Evolutionary conservation across 2,329 filamentous ascomycete genomes (phyloP), one percentile per base, ranked within the genome.

Genomic region (Aspergillus flavus): DNA sequence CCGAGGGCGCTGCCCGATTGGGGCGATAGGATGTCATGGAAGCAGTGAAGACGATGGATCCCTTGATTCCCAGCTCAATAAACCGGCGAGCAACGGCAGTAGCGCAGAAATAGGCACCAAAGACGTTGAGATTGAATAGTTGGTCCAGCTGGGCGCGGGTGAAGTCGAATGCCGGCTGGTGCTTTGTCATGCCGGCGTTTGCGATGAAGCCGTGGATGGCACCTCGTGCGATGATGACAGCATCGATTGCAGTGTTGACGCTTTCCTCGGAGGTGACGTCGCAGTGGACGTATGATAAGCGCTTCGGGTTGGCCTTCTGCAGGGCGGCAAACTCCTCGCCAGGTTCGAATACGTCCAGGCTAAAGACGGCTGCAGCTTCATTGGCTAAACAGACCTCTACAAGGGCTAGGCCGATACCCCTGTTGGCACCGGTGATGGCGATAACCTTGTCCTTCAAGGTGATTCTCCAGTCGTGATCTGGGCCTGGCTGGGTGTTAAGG

Each of bases 111-210:
- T 68, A 75, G 28, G 69, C 68, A 11, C 69, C 68, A 39, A 71
- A 69, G 6, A 69, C 52, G 67, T 84, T 84, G 58, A 85, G 76
- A 61, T 75, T 73, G 68, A 77, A 80, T 14, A 80, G 66, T 55
- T 69, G 66, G 59, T 80, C 74, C 52, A 80, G 69, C 68, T 80
- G 70, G 41, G 72, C 72, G 36, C 71, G 65, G 21, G 69, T 72
- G 67, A 82, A 82, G 57, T 80, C 75, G 36, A 82, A 66, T 23
- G 80, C 78, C 2, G 78, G 71, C 67, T 80, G 73, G 68, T 83
- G 80, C 69, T 82, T 82, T n/a, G 79, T 80, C 63, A 76, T 76
- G 45, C 79, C 79, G 9, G 79, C 79, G 66, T 79, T 79, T 59
- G 75, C 76, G 21, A 80, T 72, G 59, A 80, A 71, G 64, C 82